Base-by-base conservation (phyloP, 345 rosid species). In the Noccaea bulbosa region DNA sequence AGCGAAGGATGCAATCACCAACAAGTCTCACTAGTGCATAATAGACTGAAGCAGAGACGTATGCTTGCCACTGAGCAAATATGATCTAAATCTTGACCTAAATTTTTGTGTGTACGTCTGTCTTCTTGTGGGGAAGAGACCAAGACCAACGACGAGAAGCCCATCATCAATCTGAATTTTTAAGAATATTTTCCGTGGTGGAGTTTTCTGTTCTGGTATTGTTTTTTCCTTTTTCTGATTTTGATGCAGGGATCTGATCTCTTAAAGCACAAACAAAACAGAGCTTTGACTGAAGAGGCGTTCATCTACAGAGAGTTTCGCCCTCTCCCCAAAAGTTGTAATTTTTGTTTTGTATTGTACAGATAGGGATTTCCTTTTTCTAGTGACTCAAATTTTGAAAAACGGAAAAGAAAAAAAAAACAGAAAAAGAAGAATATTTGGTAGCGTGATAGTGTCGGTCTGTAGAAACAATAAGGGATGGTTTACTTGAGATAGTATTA, bases 401-500 rank as follows among this genome's bases (percentile, higher is more conserved):
- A 16, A 3, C 4, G 0, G 30, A 46, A 27, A 54, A 35, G 45
- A 46, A 53, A 16, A 9, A 16, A 9, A 33, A 6, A 39, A 44
- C 30, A 27, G 11, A 32, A 39, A 39, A 30, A 22, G 4, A 32
- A 11, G 7, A 7, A 22, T 5, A 20, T 47, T 74, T 20, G 2
- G 30, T 27, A 27, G 30, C 3, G 30, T 27, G 30, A 69, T 78
- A 64, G 70, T 55, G 68, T 73, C 71, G 0, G 30, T 58, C 59
- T 73, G 81, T 83, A 83, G 76, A 80, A 81, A 80, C 81, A 77
- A 77, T 77, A 80, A 78, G 81, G 75, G 66, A 58, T 81, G 70
- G 22, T 76, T 30, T 74, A 66, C 62, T n/a, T 50, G 11, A 38
- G 41, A 54, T 27, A 48, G 41, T 65, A 56, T 14, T 14, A 55